Evolutionary conservation across 345 rosid species (phyloP), one percentile per base, ranked within the genome.

Genomic region (Lepidium didymum): DNA sequence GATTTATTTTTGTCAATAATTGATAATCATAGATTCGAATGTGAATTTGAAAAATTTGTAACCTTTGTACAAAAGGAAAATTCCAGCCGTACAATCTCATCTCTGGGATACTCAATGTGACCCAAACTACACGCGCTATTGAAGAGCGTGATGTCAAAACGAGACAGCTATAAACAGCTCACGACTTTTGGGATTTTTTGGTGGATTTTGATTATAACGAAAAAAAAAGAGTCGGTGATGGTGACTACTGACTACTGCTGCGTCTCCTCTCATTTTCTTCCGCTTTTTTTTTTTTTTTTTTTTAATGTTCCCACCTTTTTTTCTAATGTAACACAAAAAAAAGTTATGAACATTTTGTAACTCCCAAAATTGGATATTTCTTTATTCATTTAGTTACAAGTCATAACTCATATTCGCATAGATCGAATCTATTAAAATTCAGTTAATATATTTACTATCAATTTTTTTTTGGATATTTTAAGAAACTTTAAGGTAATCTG

Each of bases 91-190:
- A 46, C 18, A 29, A 25, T 52, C 21, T 47, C 5, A 41, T 41
- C 25, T 43, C 15, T 0, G 16, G 18, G 19, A 11, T 34, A 38
- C 27, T n/a, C 21, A 50, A 27, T 63, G 9, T 63, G 56, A 25
- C 16, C 27, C n/a, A 11, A 31, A 5, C 18, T 4, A 10, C 13
- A 69, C 69, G 56, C 69, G 75, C 45, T 43, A 2, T 8, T 10
- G n/a, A 34, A 70, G 62, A 55, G 75, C 55, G 75, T 62, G 69
- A 43, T 43, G 0, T 21, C 1, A 15, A 21, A 44, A 54, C 9
- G 55, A 29, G 75, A 5, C 75, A 71, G 63, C 75, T 45, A 45
- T 54, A 36, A 44, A 71, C 75, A 71, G 75, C 69, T 62, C 75
- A 71, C 62, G 31, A 6, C 27, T 55, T 54, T 71, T 71, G 56